Conservation (phyloP, 2,329 filamentous ascomycete species). For the Hymenoscyphus infarciens region DNA sequence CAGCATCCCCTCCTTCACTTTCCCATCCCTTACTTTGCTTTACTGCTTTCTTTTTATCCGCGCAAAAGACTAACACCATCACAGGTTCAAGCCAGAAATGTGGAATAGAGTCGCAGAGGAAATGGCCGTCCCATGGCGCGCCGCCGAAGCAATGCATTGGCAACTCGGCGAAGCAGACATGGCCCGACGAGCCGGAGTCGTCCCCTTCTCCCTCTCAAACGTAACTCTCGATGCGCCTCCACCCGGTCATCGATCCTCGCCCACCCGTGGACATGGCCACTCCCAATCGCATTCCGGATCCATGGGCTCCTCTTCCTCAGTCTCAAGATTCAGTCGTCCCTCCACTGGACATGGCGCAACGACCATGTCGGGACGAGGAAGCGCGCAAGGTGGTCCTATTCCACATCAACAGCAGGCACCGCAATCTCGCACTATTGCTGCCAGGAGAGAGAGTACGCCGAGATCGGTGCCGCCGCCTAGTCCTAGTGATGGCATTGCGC, state of each 20-base stretch:
- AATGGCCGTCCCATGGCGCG: constrained; percentile 91
- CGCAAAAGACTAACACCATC: constrained; percentile 17
- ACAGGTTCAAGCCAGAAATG: constrained; percentile 94
- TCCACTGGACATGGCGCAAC: constrained; percentile 22
- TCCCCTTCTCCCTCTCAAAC: constrained; percentile 71
- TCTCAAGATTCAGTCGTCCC: constrained; percentile 28
- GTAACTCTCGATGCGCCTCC: constrained; percentile 46
- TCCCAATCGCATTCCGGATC: constrained; percentile 29
- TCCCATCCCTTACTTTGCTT: neutral
- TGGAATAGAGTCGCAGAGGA: constrained; percentile 95
- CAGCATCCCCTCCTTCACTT: neutral
- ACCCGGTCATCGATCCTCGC: constrained; percentile 41
- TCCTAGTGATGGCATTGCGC: constrained; percentile 36
- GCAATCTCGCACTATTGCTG: constrained; percentile 29
- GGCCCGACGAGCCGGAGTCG: constrained; percentile 84
- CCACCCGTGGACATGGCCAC: constrained; percentile 36
- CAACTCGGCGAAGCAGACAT: constrained; percentile 91
- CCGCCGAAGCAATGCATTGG: constrained; percentile 98
- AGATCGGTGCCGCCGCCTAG: constrained; percentile 37
- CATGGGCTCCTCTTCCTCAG: constrained; percentile 8
- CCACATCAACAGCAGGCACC: constrained; percentile 2
- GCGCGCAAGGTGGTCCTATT: constrained; percentile 3
- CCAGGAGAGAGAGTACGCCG: constrained; percentile 35
- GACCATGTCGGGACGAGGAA: constrained; percentile 17
- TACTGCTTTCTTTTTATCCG: neutral